Evolutionary conservation across 345 rosid species (phyloP), one percentile per base, ranked within the genome.

Genomic region (Euphorbia peplus): DNA sequence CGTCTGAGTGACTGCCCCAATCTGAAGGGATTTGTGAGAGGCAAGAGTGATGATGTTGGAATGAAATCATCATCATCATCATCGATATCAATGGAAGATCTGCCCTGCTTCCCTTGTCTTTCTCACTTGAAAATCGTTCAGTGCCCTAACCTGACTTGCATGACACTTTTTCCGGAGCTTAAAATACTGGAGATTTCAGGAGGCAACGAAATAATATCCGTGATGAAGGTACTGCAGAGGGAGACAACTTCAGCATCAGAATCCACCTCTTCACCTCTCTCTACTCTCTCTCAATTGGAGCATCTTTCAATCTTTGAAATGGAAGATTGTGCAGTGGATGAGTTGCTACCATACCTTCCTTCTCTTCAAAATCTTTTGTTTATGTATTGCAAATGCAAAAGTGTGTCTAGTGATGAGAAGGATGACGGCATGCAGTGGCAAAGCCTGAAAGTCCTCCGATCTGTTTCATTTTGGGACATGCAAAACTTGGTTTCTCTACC

Each of bases 111-210:
- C 25, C 30, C 42, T 24, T 15, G 28, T 56, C 51, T 64, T 30
- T 30, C 51, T 67, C 62, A 0, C 0, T 60, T 73, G 10, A 11
- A 52, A 5, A 44, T 74, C 0, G 0, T 0, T 0, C 0, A 0
- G 0, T 74, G 69, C 32, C 73, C 51, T 29, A 64, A 32, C 0
- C 29, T 69, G 32, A 37, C 54, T 12, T 64, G 14, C 4, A 24
- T 75, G 63, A 73, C 78, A 2, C n/a, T 3, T 4, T 58, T 65
- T 69, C 78, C 66, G 39, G 18, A 66, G 13, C 54, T 75, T 22
- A 48, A 47, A 22, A 0, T 3, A n/a, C 18, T 69, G 4, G 0
- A 0, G 3, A 14, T 47, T 18, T 0, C 2, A 1, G 2, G 13
- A 0, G 4, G 0, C 35, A n/a, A n/a, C n/a, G 30, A 37, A n/a